Evolutionary conservation across 768 basidiomycete species (phyloP), one percentile per base, ranked within the genome.

Genomic region (Tricholoma matsutake): DNA sequence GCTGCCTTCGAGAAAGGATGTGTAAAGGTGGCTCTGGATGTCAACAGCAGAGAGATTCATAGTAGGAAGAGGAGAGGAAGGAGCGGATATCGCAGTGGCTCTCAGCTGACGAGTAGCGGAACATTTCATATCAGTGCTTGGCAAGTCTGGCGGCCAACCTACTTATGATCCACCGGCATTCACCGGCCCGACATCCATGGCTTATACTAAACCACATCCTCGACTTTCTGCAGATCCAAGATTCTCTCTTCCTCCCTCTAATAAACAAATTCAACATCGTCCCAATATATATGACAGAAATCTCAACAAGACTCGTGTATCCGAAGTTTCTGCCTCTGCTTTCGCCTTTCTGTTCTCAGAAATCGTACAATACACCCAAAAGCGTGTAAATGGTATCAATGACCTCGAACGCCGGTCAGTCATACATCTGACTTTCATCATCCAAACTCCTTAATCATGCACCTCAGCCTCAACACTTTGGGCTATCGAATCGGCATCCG

Each of bases 321-420:
- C 87, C 25, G 96, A 98, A 71, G 92, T 96, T 56, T 90, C 91
- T 14, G 80, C 87, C 4, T 82, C 88, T 2, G 90, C 94, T 0
- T 95, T 93, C 71, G 82, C 90, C 0, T 98, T 97, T 71, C 81
- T 98, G 60, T 95, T 98, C 75, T 91, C 91, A 4, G 96, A 98
- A 76, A 80, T 95, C 11, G 89, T 99, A 1, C 90, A 95, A 73
- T 98, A 98, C 75, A 96, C 94, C 1, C 97, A 98, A 77, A 95
- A 93, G 69, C 86, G 94, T 56, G 96, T 98, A 56, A 86, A 85
- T 67, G 96, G 96, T 6, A 95, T 99, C 64, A 91, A 92, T 72
- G 97, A 98, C 74, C 81, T 99, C 63, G 97, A 99, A 75, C 84
- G 91, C 67, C 87, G 92, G 96, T 94, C 57, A 60, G 84, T 71